Percentiles rank a stretch among this genome's conserved stretches.
Evolutionary conservation across 306 rosid species (phyloP).

Genomic region (Trichosanthes truncata): DNA sequence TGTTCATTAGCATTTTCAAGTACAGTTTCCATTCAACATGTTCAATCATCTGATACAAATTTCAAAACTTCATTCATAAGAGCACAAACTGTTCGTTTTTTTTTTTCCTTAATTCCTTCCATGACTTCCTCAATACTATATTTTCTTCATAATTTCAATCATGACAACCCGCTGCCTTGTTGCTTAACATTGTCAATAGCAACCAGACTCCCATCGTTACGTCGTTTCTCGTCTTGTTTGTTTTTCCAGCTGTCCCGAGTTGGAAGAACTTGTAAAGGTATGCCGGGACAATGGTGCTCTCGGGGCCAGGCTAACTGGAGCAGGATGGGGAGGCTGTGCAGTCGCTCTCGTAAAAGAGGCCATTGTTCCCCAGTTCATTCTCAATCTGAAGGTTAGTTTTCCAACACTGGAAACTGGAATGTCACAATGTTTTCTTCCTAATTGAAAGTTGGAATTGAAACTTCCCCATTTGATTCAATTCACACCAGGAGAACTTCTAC

Average conservation of each 20-base stretch:
- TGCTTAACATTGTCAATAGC: not conserved
- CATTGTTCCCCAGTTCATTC: constrained; percentile 79
- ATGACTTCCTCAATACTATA: not conserved
- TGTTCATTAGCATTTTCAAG: not conserved
- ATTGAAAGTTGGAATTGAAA: not conserved
- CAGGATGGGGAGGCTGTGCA: constrained; percentile 99
- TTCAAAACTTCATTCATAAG: not conserved
- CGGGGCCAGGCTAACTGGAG: constrained; percentile 97
- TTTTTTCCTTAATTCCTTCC: not conserved
- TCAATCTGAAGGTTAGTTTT: constrained; percentile 69
- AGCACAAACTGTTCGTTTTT: not conserved
- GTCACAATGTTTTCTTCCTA: not conserved
- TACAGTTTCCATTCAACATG: not conserved
- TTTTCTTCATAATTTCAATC: not conserved
- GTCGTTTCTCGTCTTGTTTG: not conserved
- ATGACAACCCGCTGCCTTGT: not conserved
- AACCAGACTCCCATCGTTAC: not conserved
- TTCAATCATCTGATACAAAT: not conserved
- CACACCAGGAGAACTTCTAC: constrained; percentile 61
- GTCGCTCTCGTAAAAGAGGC: constrained; percentile 89
- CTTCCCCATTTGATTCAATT: not conserved
- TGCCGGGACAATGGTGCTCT: constrained; percentile 63
- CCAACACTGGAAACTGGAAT: not conserved
- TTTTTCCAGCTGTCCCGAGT: constrained; percentile 71
- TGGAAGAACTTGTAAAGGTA: constrained; percentile 77